Conservation (phyloP, 331 rosid genomes). For the Rhamnella rubrinervis region DNA sequence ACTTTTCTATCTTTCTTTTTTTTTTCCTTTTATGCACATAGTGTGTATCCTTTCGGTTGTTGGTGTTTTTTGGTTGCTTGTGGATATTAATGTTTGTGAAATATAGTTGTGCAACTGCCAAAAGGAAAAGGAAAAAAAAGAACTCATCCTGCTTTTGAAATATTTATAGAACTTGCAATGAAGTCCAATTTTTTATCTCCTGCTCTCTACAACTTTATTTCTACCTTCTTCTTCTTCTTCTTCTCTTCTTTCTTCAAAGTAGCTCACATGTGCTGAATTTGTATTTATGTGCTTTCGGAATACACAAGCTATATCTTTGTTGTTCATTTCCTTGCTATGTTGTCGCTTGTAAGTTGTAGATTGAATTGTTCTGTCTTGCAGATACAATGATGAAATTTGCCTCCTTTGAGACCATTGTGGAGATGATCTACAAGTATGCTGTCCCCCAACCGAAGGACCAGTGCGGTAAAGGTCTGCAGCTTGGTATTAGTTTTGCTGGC, state of each 20-base stretch:
- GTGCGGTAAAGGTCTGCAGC: slow-evolving; percentile 82
- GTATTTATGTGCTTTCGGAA: background rate
- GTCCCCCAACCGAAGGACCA: slow-evolving; percentile 76
- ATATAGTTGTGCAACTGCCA: background rate
- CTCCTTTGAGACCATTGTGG: slow-evolving; percentile 86
- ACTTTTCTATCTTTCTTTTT: background rate
- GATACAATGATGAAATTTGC: slow-evolving; percentile 99
- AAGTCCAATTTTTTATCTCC: too few species aligned
- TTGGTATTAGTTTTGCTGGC: slow-evolving; percentile 92
- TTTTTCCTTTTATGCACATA: background rate
- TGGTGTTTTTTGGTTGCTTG: background rate
- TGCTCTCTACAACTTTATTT: too few species aligned
- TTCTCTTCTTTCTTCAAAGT: too few species aligned
- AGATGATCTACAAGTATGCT: slow-evolving; percentile 66
- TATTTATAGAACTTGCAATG: too few species aligned
- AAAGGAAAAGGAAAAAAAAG: too few species aligned
- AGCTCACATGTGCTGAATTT: background rate
- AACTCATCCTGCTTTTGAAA: too few species aligned
- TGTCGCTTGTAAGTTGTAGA: background rate
- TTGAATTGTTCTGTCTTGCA: slow-evolving; percentile 29
- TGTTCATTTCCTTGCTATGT: background rate
- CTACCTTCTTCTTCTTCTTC: too few species aligned
- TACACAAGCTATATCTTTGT: background rate
- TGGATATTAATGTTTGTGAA: background rate
- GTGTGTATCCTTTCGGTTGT: background rate